These are phyloP conservation scores for Microbotryum scabiosae DNA, from an alignment of 1,284 basidiomycete species.

Conservation along the genomic window DNA sequence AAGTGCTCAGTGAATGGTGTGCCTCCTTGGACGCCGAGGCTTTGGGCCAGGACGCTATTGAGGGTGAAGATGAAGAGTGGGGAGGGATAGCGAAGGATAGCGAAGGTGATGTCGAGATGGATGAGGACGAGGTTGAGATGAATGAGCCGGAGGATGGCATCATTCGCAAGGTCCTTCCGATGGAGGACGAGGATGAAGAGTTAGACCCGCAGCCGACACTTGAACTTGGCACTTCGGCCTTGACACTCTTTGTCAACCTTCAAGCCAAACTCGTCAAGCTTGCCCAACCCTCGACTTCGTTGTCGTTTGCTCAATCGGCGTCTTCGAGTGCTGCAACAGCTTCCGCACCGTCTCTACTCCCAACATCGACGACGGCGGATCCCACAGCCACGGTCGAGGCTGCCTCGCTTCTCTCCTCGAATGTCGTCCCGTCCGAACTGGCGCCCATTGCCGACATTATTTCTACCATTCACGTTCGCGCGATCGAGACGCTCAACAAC, in stretches of 20 bases:
- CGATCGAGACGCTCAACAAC: slow-evolving; percentile 85
- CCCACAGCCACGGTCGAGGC: neutral
- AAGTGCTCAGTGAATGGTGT: slow-evolving; percentile 51
- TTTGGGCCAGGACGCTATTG: slow-evolving; percentile 33
- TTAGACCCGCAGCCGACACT: slow-evolving; percentile 31
- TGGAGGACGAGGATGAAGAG: slow-evolving; percentile 6
- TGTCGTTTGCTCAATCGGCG: slow-evolving; percentile 20
- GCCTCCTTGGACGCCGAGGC: slow-evolving; percentile 21
- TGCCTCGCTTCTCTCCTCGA: neutral
- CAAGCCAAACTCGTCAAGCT: slow-evolving; percentile 26
- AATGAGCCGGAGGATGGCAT: slow-evolving; percentile 23
- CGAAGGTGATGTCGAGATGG: slow-evolving; percentile 27
- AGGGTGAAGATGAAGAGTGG: slow-evolving; percentile 38
- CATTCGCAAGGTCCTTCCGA: slow-evolving; percentile 10
- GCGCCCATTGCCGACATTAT: slow-evolving; percentile 16
- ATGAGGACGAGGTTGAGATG: slow-evolving; percentile 35
- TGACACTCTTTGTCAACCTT: slow-evolving; percentile 11
- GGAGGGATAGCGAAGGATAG: slow-evolving; percentile 28
- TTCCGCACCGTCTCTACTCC: neutral
- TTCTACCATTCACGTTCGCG: slow-evolving; percentile 59
- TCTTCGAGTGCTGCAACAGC: neutral
- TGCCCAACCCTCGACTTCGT: slow-evolving; percentile 12
- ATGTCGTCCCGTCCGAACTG: slow-evolving; percentile 10
- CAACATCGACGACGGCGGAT: slow-evolving; percentile 20
- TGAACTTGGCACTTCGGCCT: slow-evolving; percentile 25